A percentile compares a stretch with the other conserved stretches of the same genome.
phyloP scores from a whole-genome alignment of 305 asterid genomes.

The Salvia sclarea region DNA sequence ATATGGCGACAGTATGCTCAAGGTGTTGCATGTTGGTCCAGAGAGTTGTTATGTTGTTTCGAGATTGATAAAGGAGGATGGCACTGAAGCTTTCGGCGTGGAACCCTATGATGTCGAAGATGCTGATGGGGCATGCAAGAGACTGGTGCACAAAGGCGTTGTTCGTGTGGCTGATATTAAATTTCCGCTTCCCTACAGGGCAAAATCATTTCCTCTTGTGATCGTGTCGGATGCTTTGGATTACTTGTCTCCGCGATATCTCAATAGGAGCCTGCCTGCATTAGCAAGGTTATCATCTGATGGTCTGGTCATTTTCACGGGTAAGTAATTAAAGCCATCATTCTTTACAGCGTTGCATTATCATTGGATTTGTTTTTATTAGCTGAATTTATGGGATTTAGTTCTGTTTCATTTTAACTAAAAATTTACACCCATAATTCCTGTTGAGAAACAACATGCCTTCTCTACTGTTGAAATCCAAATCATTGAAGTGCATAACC shows the following conservation, averaged over 20 bases:
- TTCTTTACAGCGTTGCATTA: background rate
- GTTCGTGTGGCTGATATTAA: conserved; percentile 82
- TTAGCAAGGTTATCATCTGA: conserved; percentile 73
- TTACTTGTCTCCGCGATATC: conserved; percentile 82
- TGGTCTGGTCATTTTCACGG: conserved; percentile 72
- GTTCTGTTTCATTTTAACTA: background rate
- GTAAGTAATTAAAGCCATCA: conserved; percentile 37
- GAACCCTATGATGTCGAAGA: conserved; percentile 87
- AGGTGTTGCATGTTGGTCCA: conserved; percentile 84
- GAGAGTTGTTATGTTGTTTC: conserved; percentile 75
- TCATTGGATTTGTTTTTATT: background rate
- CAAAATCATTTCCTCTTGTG: conserved; percentile 77
- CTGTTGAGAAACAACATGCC: background rate
- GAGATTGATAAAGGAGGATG: conserved; percentile 53
- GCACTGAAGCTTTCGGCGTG: conserved; percentile 78
- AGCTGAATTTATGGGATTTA: background rate
- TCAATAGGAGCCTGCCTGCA: conserved; percentile 77
- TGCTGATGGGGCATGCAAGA: conserved; percentile 61
- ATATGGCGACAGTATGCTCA: conserved; percentile 77
- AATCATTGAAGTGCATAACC: too few species aligned
- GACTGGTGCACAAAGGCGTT: conserved; percentile 67
- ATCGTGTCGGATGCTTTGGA: conserved; percentile 78
- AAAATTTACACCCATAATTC: background rate
- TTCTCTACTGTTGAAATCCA: too few species aligned
- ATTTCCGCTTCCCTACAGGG: conserved; percentile 77